Conservation (phyloP, 805 yeast species). For the Kodamaea sagamina region DNA sequence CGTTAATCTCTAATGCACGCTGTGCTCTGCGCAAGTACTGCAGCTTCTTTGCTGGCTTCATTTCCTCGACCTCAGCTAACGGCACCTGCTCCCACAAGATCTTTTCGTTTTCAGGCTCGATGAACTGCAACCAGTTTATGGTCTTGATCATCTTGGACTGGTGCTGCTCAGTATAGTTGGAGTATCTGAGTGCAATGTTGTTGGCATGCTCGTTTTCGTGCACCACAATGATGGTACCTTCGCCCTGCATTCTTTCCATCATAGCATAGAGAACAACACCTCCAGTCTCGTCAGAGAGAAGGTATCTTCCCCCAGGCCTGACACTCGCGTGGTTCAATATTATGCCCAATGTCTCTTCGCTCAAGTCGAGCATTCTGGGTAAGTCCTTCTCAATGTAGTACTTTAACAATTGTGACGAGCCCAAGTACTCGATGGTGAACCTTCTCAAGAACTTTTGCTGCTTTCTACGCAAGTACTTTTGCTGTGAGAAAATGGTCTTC, state of each 20-base stretch:
- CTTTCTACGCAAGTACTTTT: conserved; percentile 86
- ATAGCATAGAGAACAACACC: conserved; percentile 84
- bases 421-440: conserved; percentile 78
- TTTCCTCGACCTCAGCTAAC: conserved; percentile 52
- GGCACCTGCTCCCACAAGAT: conserved; percentile 49
- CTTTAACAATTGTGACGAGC: conserved; percentile 68
- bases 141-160: conserved; percentile 61
- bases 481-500: conserved; percentile 88
- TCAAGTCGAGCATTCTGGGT: conserved; percentile 70
- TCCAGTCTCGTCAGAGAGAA: conserved; percentile 92
- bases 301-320: conserved; percentile 84
- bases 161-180: conserved; percentile 60
- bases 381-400: conserved; percentile 79
- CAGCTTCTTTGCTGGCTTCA: conserved; percentile 61
- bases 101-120: conserved; percentile 69
- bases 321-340: conserved; percentile 78
- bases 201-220: conserved; percentile 97
- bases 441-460: conserved; percentile 87
- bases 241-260: conserved; percentile 88
- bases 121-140: conserved; percentile 74
- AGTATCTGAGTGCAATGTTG: conserved; percentile 63
- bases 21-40: conserved; percentile 68
- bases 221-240: conserved; percentile 62
- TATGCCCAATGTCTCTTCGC: conserved; percentile 80
- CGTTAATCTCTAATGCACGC: conserved; percentile 53